Conservation (phyloP, 768 basidiomycete genomes). For the Lyophyllum semitale region DNA sequence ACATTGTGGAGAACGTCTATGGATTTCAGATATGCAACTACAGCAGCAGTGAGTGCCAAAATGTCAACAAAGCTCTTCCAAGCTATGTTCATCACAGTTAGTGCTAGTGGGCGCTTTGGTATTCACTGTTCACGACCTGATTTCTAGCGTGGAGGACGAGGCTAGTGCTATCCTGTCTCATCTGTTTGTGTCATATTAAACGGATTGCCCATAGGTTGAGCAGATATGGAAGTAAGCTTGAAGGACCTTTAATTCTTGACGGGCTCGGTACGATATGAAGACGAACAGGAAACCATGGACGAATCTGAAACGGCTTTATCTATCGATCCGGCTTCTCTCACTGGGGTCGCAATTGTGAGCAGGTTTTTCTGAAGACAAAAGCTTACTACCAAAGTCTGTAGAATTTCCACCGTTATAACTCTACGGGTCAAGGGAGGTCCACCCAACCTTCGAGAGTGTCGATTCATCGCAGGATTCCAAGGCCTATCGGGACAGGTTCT, state of each 20-base stretch:
- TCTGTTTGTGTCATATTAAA: background rate
- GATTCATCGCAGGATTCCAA: conserved; percentile 17
- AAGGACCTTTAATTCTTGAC: background rate
- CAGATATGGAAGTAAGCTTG: conserved; percentile 23
- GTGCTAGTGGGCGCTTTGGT: conserved; percentile 23
- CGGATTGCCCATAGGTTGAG: conserved; percentile 9
- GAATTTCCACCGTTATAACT: conserved; percentile 16
- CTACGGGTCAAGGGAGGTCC: conserved; percentile 7
- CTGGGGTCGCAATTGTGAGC: conserved; percentile 19
- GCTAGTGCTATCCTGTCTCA: conserved; percentile 4
- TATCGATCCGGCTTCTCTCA: conserved; percentile 19
- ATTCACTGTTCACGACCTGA: conserved; percentile 22
- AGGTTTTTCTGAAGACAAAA: background rate
- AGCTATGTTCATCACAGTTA: background rate
- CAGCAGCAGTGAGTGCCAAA: conserved; percentile 21
- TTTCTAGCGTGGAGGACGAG: conserved; percentile 19
- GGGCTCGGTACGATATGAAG: background rate
- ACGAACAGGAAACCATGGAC: conserved; percentile 21
- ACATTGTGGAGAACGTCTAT: conserved; percentile 8
- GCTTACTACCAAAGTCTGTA: background rate
- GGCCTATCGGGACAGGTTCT: conserved; percentile 19
- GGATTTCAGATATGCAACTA: conserved; percentile 26
- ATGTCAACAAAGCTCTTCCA: background rate
- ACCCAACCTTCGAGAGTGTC: conserved; percentile 6
- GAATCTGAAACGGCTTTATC: conserved; percentile 20